phyloP scores from a whole-genome alignment of 306 rosid species.

The Prunus mume region DNA sequence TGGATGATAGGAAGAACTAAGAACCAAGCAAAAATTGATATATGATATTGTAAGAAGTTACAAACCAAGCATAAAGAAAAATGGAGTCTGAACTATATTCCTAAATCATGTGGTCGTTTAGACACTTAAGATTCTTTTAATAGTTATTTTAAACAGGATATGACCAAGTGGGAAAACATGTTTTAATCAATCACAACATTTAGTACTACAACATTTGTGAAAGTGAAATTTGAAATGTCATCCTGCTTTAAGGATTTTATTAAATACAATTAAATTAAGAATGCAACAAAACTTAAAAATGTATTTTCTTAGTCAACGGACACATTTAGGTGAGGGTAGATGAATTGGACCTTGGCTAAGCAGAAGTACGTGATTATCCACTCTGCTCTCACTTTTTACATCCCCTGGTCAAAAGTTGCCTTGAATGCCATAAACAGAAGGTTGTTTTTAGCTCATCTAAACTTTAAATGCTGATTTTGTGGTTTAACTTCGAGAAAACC shows the following conservation, averaged over 20 bases:
- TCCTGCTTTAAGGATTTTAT: not conserved
- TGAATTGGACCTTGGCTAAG: not conserved
- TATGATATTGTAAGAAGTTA: not conserved
- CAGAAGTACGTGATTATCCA: not conserved
- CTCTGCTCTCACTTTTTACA: not conserved
- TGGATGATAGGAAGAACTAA: not conserved
- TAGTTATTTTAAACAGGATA: too few species aligned
- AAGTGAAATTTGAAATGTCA: not conserved
- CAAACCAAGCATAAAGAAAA: not conserved
- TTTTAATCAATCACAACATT: not conserved
- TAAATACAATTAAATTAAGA: not conserved
- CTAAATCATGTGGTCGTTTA: too few species aligned
- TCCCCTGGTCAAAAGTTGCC: not conserved
- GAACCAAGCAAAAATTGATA: not conserved
- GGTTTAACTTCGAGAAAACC: not conserved
- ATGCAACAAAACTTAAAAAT: not conserved
- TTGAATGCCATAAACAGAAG: not conserved
- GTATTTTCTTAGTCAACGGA: too few species aligned
- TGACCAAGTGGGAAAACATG: not conserved
- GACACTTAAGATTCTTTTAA: too few species aligned
- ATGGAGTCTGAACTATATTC: not conserved
- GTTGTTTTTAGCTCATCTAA: too few species aligned
- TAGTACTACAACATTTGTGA: not conserved
- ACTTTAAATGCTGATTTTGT: too few species aligned
- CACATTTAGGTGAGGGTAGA: not conserved